Percentiles rank a stretch among this genome's conserved stretches.
Conservation (phyloP, 345 rosid genomes). For the Syzygium jambos region DNA sequence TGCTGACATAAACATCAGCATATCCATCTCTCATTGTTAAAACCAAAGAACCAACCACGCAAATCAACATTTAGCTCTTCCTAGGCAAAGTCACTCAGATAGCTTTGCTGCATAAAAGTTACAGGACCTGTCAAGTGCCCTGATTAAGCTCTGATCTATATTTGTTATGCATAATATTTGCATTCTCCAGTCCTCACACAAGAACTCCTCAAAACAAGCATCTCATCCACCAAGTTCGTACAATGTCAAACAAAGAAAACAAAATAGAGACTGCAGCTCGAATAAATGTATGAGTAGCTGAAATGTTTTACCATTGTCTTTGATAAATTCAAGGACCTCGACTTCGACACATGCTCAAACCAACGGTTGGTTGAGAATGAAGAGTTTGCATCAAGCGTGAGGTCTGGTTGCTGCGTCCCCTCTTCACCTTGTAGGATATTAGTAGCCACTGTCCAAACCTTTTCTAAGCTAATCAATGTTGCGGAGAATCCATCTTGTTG, state of each 20-base stretch:
- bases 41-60: not conserved
- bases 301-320: slow-evolving; percentile 40
- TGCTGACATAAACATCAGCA: not conserved
- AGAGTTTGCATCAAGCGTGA: slow-evolving; percentile 63
- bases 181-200: not conserved
- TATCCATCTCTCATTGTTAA: not conserved
- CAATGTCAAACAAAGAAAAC: not conserved
- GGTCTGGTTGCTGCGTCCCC: slow-evolving; percentile 76
- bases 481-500: not conserved
- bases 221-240: not conserved
- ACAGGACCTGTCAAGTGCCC: not conserved
- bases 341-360: slow-evolving; percentile 48
- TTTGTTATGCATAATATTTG: not conserved
- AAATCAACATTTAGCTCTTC: not conserved
- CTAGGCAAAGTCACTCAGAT: not conserved
- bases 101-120: not conserved
- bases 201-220: not conserved
- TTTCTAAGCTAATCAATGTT: not conserved
- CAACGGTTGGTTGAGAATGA: slow-evolving; percentile 54
- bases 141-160: not conserved
- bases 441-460: not conserved
- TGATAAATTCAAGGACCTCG: slow-evolving; percentile 59
- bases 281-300: not conserved
- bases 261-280: not conserved
- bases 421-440: slow-evolving; percentile 54